These are phyloP conservation scores for Colletotrichum sp. DNA, from an alignment of 2,329 filamentous ascomycete genomes.

Conservation along the genomic window DNA sequence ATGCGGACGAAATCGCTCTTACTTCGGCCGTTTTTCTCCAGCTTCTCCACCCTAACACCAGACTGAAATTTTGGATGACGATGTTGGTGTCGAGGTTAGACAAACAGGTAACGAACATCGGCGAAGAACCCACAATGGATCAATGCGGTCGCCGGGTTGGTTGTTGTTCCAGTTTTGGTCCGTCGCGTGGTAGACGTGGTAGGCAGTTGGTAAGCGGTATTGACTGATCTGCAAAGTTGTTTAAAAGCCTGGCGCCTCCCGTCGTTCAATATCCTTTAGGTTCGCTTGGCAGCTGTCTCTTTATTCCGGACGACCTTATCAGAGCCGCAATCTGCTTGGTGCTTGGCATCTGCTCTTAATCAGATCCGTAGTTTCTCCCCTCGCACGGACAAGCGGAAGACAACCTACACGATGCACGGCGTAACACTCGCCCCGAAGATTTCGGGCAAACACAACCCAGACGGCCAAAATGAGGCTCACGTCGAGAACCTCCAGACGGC, in stretches of 20 bases:
- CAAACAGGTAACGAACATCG: neutral
- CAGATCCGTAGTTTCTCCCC: neutral
- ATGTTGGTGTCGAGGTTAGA: conserved; percentile 12
- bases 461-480: conserved; percentile 17
- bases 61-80: conserved; percentile 13
- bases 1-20: conserved; percentile 15
- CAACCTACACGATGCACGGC: conserved; percentile 3
- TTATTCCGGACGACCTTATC: neutral
- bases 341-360: neutral
- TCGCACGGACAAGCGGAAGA: neutral
- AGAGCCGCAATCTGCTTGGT: conserved; percentile 7
- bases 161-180: neutral
- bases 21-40: conserved; percentile 20
- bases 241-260: conserved; percentile 15
- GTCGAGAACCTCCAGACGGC: conserved; percentile 11
- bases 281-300: conserved; percentile 2
- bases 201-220: neutral
- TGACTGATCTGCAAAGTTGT: neutral
- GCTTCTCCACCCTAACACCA: conserved; percentile 11
- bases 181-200: neutral
- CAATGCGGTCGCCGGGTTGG: conserved; percentile 5
- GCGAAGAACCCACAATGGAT: neutral
- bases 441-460: conserved; percentile 17
- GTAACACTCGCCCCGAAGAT: conserved; percentile 12
- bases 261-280: neutral